phyloP scores from a whole-genome alignment of 2,329 filamentous ascomycete genomes.

The Harringtonia lauricola region DNA sequence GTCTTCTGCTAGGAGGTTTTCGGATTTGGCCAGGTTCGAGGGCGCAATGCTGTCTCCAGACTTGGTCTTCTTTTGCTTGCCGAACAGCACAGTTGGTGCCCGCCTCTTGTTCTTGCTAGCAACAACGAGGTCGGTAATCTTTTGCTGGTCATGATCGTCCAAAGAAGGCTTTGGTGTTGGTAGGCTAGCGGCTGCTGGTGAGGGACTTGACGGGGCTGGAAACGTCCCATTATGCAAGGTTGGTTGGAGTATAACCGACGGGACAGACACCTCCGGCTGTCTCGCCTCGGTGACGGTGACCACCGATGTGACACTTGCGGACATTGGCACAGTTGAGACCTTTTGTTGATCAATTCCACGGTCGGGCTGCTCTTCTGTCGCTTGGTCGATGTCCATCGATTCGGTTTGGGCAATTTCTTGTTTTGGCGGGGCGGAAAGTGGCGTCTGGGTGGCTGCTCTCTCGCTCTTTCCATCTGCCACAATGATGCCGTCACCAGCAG shows the following conservation, averaged over 20 bases:
- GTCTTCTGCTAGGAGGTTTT: slow-evolving; percentile 42
- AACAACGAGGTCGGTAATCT: slow-evolving; percentile 3
- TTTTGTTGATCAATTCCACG: no score
- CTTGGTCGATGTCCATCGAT: neutral
- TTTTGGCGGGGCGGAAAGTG: no score
- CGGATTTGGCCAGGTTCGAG: slow-evolving; percentile 42
- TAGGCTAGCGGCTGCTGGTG: slow-evolving; percentile 1
- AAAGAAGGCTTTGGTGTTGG: slow-evolving; percentile 10
- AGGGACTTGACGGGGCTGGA: neutral
- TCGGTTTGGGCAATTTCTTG: no score
- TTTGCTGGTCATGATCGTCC: slow-evolving; percentile 6
- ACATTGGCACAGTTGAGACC: no score
- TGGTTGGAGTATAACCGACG: no score
- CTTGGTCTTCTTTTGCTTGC: slow-evolving; percentile 35
- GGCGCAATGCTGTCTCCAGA: neutral
- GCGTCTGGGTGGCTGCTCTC: no score
- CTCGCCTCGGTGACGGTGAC: no score
- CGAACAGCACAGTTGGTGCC: slow-evolving; percentile 13
- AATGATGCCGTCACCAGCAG: no score
- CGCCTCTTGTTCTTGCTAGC: slow-evolving; percentile 6
- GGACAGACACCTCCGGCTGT: no score
- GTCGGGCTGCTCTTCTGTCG: neutral
- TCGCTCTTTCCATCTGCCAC: no score
- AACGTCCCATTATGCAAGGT: neutral
- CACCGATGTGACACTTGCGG: no score